Evolutionary conservation across 257 asterid genomes (phyloP).

Genomic region (Solanum chmielewskii): DNA sequence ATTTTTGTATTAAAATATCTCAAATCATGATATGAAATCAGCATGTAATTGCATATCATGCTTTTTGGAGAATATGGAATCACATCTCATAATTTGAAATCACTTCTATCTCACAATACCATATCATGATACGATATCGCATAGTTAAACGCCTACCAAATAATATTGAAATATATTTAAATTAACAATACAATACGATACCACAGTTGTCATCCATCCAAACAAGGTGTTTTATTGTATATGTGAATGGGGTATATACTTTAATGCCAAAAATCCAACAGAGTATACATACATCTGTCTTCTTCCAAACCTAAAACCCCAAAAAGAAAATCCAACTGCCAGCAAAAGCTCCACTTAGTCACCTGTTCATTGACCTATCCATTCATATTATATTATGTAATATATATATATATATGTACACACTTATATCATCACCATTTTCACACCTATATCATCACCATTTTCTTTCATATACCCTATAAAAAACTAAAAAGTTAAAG

Average conservation of each 20-base stretch:
- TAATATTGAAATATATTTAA: no score
- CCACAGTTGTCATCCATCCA: no score
- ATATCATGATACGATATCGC: no score
- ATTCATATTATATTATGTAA: not conserved
- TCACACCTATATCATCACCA: not conserved
- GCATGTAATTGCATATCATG: no score
- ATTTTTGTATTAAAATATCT: no score
- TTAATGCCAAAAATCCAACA: not conserved
- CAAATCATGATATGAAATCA: no score
- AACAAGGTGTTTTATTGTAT: not conserved
- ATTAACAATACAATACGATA: no score
- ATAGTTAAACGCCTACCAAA: accelerated
- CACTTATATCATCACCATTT: not conserved
- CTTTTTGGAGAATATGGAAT: no score
- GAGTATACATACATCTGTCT: not conserved
- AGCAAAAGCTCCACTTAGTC: not conserved
- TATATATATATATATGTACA: not conserved
- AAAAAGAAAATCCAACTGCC: not conserved
- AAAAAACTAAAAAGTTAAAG: not conserved
- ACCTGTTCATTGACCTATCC: not conserved
- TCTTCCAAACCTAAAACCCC: not conserved
- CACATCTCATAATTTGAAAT: no score
- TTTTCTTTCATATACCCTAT: not conserved
- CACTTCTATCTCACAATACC: no score
- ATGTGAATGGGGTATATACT: not conserved